Evolutionary conservation across 2,329 filamentous ascomycete genomes (phyloP).

Genomic region (Colletotrichum karsti): DNA sequence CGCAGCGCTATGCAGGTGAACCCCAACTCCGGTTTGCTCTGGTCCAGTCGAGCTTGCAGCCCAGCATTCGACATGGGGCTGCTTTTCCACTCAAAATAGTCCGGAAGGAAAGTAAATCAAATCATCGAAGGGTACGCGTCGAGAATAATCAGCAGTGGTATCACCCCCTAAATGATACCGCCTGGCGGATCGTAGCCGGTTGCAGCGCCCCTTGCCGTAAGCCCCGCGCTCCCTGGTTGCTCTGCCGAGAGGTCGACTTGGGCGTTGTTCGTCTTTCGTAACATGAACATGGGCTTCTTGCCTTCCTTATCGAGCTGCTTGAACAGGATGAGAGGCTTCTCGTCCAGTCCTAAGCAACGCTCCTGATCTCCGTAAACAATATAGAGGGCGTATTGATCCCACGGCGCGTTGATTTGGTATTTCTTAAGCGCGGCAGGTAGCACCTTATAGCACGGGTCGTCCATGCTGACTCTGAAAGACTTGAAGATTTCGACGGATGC

Average conservation of each 20-base stretch:
- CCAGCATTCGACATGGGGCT: conserved; percentile 5
- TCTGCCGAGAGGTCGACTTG: conserved; percentile 53
- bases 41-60: conserved; percentile 15
- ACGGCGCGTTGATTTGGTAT: conserved; percentile 98
- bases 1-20: conserved; percentile 30
- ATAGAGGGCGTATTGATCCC: conserved; percentile 96
- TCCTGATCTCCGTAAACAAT: conserved; percentile 99
- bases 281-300: conserved; percentile 99
- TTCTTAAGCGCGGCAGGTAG: conserved; percentile 95
- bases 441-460: conserved; percentile 97
- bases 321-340: conserved; percentile 94
- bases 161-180: conserved; percentile 60
- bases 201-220: conserved; percentile 52
- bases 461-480: conserved; percentile 96
- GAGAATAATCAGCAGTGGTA: conserved; percentile 26
- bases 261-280: conserved; percentile 72
- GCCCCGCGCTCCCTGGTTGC: conserved; percentile 62
- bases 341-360: conserved; percentile 88
- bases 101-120: conserved; percentile 14
- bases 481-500: conserved; percentile 95
- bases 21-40: conserved; percentile 28
- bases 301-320: conserved; percentile 98
- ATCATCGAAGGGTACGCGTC: conserved; percentile 14
- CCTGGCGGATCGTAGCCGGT: conserved; percentile 66
- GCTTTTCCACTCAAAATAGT: conserved; percentile 9